phyloP scores from a whole-genome alignment of 108 stramenopile species.

The Nannochloropsis granulata region DNA sequence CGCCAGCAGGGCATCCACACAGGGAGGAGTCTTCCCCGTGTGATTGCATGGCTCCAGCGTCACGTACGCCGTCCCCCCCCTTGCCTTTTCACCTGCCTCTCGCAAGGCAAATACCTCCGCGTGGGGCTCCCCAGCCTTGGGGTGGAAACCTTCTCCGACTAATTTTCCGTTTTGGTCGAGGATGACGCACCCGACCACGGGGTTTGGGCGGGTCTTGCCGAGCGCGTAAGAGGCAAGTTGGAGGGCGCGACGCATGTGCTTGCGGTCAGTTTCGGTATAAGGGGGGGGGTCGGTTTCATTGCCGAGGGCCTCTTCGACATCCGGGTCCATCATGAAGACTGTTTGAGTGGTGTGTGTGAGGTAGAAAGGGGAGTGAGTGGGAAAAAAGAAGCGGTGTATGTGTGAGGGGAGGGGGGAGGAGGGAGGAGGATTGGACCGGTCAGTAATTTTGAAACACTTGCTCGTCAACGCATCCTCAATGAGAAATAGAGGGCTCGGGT shows the following conservation, averaged over 20 bases:
- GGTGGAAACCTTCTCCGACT: constrained; percentile 36
- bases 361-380: too few relatives aligned
- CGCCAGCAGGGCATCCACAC: constrained; percentile 30
- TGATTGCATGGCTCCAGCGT: constrained; percentile 44
- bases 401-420: too few relatives aligned
- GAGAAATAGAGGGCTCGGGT: background rate
- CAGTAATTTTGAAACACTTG: background rate
- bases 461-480: background rate
- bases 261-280: background rate
- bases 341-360: too few relatives aligned
- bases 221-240: constrained; percentile 24
- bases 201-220: constrained; percentile 35
- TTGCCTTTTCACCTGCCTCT: constrained; percentile 25
- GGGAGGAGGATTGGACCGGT: background rate
- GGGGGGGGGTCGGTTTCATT: background rate
- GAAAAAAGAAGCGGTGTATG: too few relatives aligned
- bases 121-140: constrained; percentile 36
- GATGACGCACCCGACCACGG: constrained; percentile 36
- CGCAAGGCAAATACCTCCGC: constrained; percentile 36
- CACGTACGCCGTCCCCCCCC: constrained; percentile 38
- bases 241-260: constrained; percentile 21
- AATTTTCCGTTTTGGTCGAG: constrained; percentile 22
- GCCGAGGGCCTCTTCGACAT: background rate
- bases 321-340: background rate
- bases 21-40: constrained; percentile 35